These are phyloP conservation scores for Sesbania bispinosa DNA, from an alignment of 306 rosid genomes.

Conservation along the genomic window DNA sequence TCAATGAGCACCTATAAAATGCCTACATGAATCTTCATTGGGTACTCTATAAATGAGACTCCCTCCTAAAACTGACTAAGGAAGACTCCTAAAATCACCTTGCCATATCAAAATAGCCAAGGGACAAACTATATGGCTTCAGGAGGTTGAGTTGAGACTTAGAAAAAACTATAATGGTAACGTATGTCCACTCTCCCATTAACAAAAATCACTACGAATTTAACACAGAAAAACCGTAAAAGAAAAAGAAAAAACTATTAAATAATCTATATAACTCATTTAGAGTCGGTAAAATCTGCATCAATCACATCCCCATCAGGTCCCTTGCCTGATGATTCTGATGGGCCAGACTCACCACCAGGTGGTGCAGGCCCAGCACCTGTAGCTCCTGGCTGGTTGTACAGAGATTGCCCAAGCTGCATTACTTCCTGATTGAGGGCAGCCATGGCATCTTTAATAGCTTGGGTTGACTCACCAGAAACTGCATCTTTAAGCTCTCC, in stretches of 20 bases:
- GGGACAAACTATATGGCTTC: too few relatives aligned
- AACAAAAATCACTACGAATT: constrained; percentile 35
- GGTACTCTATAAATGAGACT: too few relatives aligned
- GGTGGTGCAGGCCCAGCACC: constrained; percentile 65
- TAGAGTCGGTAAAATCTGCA: constrained; percentile 82
- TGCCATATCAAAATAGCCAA: too few relatives aligned
- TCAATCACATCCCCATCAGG: constrained; percentile 79
- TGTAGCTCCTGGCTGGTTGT: constrained; percentile 80
- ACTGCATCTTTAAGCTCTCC: too few relatives aligned
- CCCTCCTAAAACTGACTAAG: too few relatives aligned
- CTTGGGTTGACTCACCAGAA: constrained; percentile 69
- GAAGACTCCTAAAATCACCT: too few relatives aligned
- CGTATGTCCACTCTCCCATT: constrained; percentile 28
- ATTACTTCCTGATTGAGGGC: constrained; percentile 94
- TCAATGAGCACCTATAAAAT: constrained; percentile 33
- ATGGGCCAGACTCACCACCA: constrained; percentile 61
- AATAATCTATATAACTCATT: constrained; percentile 32
- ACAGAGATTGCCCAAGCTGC: constrained; percentile 86
- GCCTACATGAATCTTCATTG: too few relatives aligned
- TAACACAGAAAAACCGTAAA: not conserved
- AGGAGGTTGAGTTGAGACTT: too few relatives aligned
- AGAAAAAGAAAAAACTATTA: too few relatives aligned
- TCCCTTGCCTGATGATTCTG: constrained; percentile 64
- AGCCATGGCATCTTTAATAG: constrained; percentile 81
- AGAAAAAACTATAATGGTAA: too few relatives aligned